Evolutionary conservation across 164 flowering plant species (phyloP), one percentile per base, ranked within the genome.

Genomic region (Vitis labrusca): DNA sequence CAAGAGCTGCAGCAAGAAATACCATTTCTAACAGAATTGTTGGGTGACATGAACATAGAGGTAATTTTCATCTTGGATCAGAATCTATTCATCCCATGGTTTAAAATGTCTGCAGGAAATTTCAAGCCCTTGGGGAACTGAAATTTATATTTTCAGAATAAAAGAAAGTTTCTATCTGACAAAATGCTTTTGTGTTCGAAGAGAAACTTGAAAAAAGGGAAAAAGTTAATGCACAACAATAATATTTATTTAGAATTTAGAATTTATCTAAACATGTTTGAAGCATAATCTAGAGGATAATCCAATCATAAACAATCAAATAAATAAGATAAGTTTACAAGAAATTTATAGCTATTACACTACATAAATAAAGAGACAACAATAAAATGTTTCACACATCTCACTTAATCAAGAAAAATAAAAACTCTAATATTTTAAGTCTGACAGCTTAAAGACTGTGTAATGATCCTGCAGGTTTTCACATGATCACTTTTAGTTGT

Each of bases 1-100:
- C 65, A 71, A 50, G 95, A 87, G 61, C 49, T 89, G 74, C 80
- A 64, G 71, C 79, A 84, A 48, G 97, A 89, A 82, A 81, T 92
- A 64, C 92, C 92, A 64, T 84, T 77, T 67, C 70, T 83, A 51
- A 51, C 80, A 48, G 93, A 90, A 13, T 70, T 85, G 58, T 74
- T 89, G 61, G 66, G 37, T 52, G 88, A 83, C 69, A 60, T 80
- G 64, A 76, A 76, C 73, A 63, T 29, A 29, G 88, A 87, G 93
- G 97, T 91, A 82, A 64, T 56, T 13, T 71, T 56, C 65, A 48
- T 50, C 55, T 30, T 51, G 9, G 4, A 30, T 58, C 16, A 15
- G 9, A 14, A 37, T 12, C 44, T 37, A 37, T 37, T 6, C 5
- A 37, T 37, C 44, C 44, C 44, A 37, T 37, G 5, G 7, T 37